Evolutionary conservation across 495 filamentous ascomycete genomes (phyloP), one percentile per base, ranked within the genome.

Genomic region (Podospora didyma): DNA sequence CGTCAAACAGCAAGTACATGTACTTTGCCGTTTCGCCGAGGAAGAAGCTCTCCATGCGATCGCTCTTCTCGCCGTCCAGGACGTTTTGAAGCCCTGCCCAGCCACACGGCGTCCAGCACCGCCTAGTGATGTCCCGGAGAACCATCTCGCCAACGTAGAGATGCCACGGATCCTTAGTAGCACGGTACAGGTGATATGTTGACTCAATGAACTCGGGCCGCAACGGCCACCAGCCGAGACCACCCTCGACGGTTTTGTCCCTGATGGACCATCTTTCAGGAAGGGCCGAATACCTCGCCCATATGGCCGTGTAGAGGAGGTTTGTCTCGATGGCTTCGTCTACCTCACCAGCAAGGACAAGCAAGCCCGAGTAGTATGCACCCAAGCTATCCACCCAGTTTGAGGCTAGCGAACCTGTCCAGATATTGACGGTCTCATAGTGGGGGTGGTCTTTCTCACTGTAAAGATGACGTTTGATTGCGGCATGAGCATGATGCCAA

Each of bases 1-100:
- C 79, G 49, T 94, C 88, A 70, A 93, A 97, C 1, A 97, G 81
- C 39, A 98, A 75, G 59, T 91, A 96, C 51, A 98, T 75, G 70
- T 98, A 98, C 70, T 97, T 96, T 52, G 89, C 85, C 0, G 94
- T 98, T 72, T 98, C 94, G 3, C 95, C 92, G 1, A 97, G 78
- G 69, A 96, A 97, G 76, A 98, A 98, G 70, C 94, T 97, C 74
- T 98, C 94, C 94, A 98, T 98, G 17, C 94, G 87, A 66, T 98
- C 94, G 64, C 82, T 92, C 66, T 88, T 85, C 69, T 97, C 89
- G 0, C 93, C 95, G 42, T 81, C 91, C 28, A 87, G 77, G 10
- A 98, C 94, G 71, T 97, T 89, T 62, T 96, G 88, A n/a, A 98
- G 78, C 0, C 93, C 93, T 5, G 94, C 89, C 92, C 91, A 97